Base-by-base conservation (phyloP, 2,329 filamentous ascomycete genomes). In the Aspergillus floridensis region DNA sequence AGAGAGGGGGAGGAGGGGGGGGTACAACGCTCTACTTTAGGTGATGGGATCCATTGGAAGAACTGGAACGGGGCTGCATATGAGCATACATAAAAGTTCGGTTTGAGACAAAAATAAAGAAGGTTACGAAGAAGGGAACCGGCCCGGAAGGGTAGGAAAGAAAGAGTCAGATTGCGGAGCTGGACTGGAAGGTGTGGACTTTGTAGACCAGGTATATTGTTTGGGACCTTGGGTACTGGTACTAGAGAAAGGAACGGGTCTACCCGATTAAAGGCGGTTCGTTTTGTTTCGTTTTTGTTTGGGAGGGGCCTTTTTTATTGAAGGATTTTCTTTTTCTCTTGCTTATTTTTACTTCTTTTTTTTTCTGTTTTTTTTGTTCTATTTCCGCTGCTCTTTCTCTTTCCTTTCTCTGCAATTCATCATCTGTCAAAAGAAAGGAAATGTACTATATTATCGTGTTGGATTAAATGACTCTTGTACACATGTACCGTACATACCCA, bases 31-130 rank as follows among this genome's bases (percentile, higher is more conserved):
- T 57, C 54, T 44, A 44, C 38, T 19, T 35, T 53, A 59, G 57
- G 59, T 51, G 61, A 60, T 31, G 55, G 59, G 57, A 41, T 56
- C 58, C 61, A 70, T 71, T 66, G 65, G 65, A 68, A 41, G 57
- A 60, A 60, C 67, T 65, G 57, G 61, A 64, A 68, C 59, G 53
- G 56, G 63, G 60, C 26, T 59, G 56, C 49, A 62, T 57, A 59
- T 16, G 51, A 47, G 57, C 60, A 59, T 65, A 68, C 63, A 64
- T 62, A 60, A 53, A 51, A 22, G 52, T 50, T 61, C 52, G 47
- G 35, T 52, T 47, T 50, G 29, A 51, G 47, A 53, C 51, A 46
- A 35, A 35, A 53, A 21, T 53, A 52, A 57, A 56, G 49, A 59
- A 53, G 56, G 49, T 51, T 31, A 58, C 44, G 41, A 46, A 51